Conservation (phyloP, 345 rosid genomes). For the Acer yangbiense region DNA sequence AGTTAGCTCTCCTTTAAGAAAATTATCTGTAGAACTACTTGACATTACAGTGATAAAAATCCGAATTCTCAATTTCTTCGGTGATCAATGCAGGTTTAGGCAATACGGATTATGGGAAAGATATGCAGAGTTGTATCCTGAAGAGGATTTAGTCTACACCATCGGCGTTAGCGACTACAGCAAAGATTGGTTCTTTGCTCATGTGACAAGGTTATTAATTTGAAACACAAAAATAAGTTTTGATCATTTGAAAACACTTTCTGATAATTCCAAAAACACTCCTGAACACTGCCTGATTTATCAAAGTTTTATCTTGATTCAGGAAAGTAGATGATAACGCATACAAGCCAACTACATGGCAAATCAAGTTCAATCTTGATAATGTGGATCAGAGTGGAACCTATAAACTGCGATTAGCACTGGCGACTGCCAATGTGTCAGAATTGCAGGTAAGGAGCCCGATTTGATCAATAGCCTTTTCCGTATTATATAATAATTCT, state of each 20-base stretch:
- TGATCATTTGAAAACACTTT: neutral
- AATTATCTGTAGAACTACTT: neutral
- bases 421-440: constrained; percentile 58
- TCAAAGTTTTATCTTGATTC: neutral
- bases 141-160: constrained; percentile 62
- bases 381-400: constrained; percentile 17
- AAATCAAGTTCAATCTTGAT: constrained; percentile 51
- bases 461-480: neutral
- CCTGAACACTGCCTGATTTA: neutral
- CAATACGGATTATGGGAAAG: constrained; percentile 93
- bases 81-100: constrained; percentile 52
- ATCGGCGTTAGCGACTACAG: constrained; percentile 58
- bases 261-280: neutral
- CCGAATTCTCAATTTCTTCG: neutral
- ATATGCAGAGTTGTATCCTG: constrained; percentile 64
- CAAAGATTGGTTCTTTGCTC: constrained; percentile 90
- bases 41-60: neutral
- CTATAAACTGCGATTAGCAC: constrained; percentile 53
- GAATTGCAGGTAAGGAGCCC: constrained; percentile 41
- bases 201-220: constrained; percentile 68
- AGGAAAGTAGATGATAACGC: constrained; percentile 11
- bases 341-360: constrained; percentile 52
- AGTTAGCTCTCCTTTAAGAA: constrained; percentile 26
- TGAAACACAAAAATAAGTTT: neutral
- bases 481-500: no score